A percentile compares a stretch with the other conserved stretches of the same genome.
These are phyloP conservation scores for Casaregolazyma suthepensis DNA, from an alignment of 1,139 yeast species.

Conservation along the genomic window DNA sequence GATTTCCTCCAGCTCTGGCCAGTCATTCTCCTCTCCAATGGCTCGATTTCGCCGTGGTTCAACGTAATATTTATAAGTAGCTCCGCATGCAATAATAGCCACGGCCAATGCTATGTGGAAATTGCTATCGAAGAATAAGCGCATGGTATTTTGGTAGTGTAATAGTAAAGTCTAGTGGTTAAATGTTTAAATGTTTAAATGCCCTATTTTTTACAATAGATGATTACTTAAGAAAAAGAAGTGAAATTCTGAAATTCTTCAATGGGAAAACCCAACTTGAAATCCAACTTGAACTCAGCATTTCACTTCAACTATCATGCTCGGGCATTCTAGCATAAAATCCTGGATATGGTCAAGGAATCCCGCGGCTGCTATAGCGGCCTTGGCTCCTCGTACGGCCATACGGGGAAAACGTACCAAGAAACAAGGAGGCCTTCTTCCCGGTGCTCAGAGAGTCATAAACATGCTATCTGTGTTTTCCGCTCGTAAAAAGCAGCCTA, in stretches of 20 bases:
- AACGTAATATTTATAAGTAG: constrained; percentile 5
- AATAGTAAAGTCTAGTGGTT: background rate
- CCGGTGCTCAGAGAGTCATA: constrained; percentile 57
- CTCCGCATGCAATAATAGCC: constrained; percentile 9
- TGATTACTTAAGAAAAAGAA: background rate
- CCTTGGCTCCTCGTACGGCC: constrained; percentile 7
- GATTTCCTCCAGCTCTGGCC: constrained; percentile 8
- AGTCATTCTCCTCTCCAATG: background rate
- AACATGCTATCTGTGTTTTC: constrained; percentile 66
- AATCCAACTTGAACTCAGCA: background rate
- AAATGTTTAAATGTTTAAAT: too few species aligned
- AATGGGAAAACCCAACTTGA: background rate
- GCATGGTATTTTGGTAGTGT: background rate
- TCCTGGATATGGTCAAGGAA: constrained; percentile 2
- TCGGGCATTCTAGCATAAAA: constrained; percentile 1
- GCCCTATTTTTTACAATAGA: background rate
- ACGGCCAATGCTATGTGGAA: constrained; percentile 5
- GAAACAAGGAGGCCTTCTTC: constrained; percentile 37
- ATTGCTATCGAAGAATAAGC: constrained; percentile 3
- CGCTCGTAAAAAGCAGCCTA: constrained; percentile 85
- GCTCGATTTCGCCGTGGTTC: constrained; percentile 2
- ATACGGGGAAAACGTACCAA: constrained; percentile 42
- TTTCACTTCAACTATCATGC: background rate
- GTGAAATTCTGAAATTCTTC: background rate
- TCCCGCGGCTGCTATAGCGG: constrained; percentile 9